A percentile compares a stretch with the other conserved stretches of the same genome.
Evolutionary conservation across 495 filamentous ascomycete genomes (phyloP).

Genomic region (Thozetella sp.): DNA sequence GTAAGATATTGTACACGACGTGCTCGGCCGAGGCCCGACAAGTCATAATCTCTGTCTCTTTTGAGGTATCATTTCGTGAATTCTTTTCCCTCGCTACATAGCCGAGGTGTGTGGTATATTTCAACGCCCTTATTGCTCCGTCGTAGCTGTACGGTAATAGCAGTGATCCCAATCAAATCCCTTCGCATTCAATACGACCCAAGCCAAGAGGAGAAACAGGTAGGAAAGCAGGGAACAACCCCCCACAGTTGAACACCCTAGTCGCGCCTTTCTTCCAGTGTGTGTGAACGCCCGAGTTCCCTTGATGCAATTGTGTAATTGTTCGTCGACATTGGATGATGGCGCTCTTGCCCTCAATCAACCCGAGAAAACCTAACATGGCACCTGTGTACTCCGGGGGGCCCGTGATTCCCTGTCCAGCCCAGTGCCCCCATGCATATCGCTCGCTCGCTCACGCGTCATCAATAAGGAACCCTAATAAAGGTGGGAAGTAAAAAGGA

Average conservation of each 20-base stretch:
- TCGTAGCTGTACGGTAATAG: neutral
- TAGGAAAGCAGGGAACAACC: neutral
- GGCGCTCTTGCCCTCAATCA: no score
- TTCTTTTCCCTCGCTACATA: neutral
- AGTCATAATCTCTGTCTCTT: neutral
- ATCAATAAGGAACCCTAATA: no score
- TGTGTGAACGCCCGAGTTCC: no score
- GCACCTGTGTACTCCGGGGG: no score
- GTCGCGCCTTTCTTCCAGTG: no score
- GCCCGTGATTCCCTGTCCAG: no score
- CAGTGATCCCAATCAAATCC: neutral
- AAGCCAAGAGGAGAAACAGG: neutral
- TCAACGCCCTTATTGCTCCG: neutral
- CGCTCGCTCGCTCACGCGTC: no score
- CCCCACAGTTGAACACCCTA: neutral
- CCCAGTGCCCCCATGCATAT: no score
- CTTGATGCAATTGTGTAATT: no score
- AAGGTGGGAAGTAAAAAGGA: no score
- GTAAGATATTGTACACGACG: neutral
- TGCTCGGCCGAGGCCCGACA: neutral
- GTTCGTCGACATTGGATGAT: no score
- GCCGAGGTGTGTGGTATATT: neutral
- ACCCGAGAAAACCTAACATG: no score
- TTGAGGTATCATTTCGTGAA: neutral
- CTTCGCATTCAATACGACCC: neutral